Evolutionary conservation across 2,329 filamentous ascomycete genomes (phyloP), one percentile per base, ranked within the genome.

Genomic region (Epichloe sibirici): DNA sequence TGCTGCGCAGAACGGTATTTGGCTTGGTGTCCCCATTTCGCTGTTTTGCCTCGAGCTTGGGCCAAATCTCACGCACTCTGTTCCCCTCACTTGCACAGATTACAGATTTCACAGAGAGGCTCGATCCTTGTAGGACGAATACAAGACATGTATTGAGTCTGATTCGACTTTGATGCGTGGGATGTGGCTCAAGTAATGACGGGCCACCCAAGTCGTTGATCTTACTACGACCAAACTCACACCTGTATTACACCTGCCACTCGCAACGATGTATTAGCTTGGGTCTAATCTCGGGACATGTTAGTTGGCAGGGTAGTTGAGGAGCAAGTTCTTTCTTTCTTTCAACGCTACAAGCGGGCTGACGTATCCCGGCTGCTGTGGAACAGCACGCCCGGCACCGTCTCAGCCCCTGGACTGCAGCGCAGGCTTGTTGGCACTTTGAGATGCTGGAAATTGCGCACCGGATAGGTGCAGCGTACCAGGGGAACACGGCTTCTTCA

Each of bases 371-470:
- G 34, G 47, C 25, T 28, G 46, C 51, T 51, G 59, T 56, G 44
- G 57, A 61, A 61, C 64, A 53, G 59, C 55, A 56, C 55, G 56
- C 56, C 48, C 28, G 53, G 50, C 43, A 39, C 17, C 48, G 51
- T 48, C 45, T 42, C 54, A 52, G 51, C 57, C 55, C 59, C 61
- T 50, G 57, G 57, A 51, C 46, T 51, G 56, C 58, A 52, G 58
- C 49, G 56, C 56, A 56, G 55, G 55, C 52, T 56, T 57, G 58
- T 57, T 48, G 37, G 54, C 48, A 39, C 46, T 37, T 52, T 60
- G 63, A 64, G 65, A 67, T 66, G 66, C 66, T 69, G 67, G 63
- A 62, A 63, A 59, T 21, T 8, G n/a, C 45, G 21, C 34, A 28
- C 38, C 15, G 44, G 28, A 28, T 15, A 23, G 17, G 17, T 21